Base-by-base conservation (phyloP, 1,284 basidiomycete species). In the Ceraceosorus bombacis region DNA sequence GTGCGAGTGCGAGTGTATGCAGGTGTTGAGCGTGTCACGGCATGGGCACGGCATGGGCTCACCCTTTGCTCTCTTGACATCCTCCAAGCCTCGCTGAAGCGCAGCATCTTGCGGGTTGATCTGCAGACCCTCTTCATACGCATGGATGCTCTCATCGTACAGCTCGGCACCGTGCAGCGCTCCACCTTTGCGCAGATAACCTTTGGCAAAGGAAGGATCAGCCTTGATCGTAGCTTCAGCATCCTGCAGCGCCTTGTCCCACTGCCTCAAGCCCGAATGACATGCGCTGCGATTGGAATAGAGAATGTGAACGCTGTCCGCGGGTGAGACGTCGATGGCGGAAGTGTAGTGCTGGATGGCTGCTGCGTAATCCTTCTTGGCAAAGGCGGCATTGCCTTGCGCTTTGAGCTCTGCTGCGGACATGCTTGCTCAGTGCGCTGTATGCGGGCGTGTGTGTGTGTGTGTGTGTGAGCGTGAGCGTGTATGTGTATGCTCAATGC, bases 281-380 rank as follows among this genome's bases (percentile, higher is more conserved):
- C 89, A 88, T 13, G 92, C 93, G 69, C 89, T 92, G 60, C 93
- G 84, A 78, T 97, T 97, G 5, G 91, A 95, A 80, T 85, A 96
- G 17, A 96, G 82, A 57, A 97, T 91, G 77, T 90, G 88, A 13
- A 70, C 74, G 6, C 63, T 69, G 57, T 75, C 74, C 27, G 74
- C 73, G 51, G 68, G 67, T 10, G 43, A 15, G 10, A 15, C 43
- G 10, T 46, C 43, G 43, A 46, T 10, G 43, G 43, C 43, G 43
- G 43, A 10, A 43, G 72, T 68, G 64, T 75, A 77, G 58, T 68
- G 63, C 63, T 71, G 59, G 53, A 75, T 71, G 43, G 74, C 74
- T 36, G 40, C 59, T 49, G 69, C 59, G 63, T 73, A 77, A 61
- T 74, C 71, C 60, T 77, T 77, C 43, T 70, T 66, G 15, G 71